These are phyloP conservation scores for Picochlorum sp. DNA, from an alignment of 139 green algal species.

Conservation along the genomic window DNA sequence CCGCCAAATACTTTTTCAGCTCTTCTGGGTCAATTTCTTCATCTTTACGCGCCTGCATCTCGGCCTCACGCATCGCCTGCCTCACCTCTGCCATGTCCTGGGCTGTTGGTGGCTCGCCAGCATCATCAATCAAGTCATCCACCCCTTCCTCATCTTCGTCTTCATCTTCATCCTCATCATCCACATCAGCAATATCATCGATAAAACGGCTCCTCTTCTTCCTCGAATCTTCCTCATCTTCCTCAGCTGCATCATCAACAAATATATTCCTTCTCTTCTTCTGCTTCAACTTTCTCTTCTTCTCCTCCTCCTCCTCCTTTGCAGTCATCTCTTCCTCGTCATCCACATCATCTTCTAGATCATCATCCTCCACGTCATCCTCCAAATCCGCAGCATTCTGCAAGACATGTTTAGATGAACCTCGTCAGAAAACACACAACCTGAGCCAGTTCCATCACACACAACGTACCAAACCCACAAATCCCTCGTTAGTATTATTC, in stretches of 20 bases:
- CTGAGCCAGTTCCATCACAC: no score
- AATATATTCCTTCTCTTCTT: conserved; percentile 24
- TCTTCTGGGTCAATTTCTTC: conserved; percentile 75
- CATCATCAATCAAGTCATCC: conserved; percentile 69
- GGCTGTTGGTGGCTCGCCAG: conserved; percentile 31
- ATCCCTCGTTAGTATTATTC: background rate
- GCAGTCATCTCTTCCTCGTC: background rate
- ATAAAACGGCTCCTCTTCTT: conserved; percentile 51
- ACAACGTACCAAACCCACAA: no score
- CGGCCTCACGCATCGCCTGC: conserved; percentile 24
- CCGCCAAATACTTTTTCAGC: conserved; percentile 68
- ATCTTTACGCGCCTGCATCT: conserved; percentile 18
- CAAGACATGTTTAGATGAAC: no score
- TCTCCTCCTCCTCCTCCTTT: background rate
- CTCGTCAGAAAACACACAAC: no score
- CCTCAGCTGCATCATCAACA: conserved; percentile 46
- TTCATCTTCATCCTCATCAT: conserved; percentile 76
- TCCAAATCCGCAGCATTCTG: background rate
- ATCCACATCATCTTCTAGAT: background rate
- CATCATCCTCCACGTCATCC: background rate
- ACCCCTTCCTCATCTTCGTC: conserved; percentile 70
- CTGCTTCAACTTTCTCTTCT: background rate
- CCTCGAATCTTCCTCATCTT: conserved; percentile 20
- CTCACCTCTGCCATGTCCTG: conserved; percentile 31
- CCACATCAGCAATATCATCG: conserved; percentile 82